Evolutionary conservation across 352 stramenopile species (phyloP), one percentile per base, ranked within the genome.

Genomic region (Globisporangium acanthophoron): DNA sequence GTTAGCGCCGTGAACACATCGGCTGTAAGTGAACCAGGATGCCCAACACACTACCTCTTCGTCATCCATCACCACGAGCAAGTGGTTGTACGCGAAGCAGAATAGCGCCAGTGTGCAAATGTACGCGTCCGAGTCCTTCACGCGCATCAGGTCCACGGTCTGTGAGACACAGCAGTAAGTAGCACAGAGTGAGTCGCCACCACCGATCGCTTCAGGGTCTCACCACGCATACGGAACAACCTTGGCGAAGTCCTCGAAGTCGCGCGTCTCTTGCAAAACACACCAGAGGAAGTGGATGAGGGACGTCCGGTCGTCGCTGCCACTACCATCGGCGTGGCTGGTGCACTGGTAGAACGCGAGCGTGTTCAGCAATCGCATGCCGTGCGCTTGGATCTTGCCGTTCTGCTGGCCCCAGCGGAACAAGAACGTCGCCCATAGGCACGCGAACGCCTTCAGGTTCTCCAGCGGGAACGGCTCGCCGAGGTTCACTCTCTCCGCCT

Each of bases 31-130:
- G 33, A 39, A 39, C 7, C 5, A 3, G 7, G 33, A 12, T 13
- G 5, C 12, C 33, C 29, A 33, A 41, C 40, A 53, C 51, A 12
- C 53, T 58, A 88, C 80, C 77, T 91, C 80, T 71, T 82, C 71
- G 53, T 91, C 80, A 24, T 89, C 74, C 54, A 91, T 54, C 0
- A 88, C 78, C 1, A 85, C 52, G 27, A 91, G 54, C 44, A 90
- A 67, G 52, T 90, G 78, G 43, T 78, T 74, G 62, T 90, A 88
- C 18, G 64, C 65, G 62, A 79, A 67, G 52, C 69, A 83, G 59
- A 90, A 87, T 5, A 88, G 58, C 54, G 65, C 58, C 39, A 90
- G 55, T 20, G 73, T 78, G 37, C 66, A 80, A 18, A 74, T 54
- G 51, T 85, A 81, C 8, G 73, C 52, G 56, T 86, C 80, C 8